Percentiles rank a stretch among this genome's conserved stretches.
Conservation (phyloP, 495 filamentous ascomycete genomes). For the Penicillium diatomitis region DNA sequence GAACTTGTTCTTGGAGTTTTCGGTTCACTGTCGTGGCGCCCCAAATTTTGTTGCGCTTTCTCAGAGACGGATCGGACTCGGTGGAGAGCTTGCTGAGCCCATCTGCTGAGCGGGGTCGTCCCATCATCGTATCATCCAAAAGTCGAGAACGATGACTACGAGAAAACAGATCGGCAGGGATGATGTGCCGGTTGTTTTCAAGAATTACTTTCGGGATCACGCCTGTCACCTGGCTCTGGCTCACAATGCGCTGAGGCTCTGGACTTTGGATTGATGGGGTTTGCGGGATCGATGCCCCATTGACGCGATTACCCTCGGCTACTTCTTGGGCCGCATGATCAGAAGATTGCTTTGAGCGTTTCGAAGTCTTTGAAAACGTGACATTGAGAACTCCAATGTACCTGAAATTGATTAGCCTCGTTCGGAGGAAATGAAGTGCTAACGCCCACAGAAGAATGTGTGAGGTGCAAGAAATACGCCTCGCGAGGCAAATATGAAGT, state of each 20-base stretch:
- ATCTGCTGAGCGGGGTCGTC: conserved; percentile 11
- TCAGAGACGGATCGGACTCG: conserved; percentile 18
- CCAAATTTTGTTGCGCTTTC: conserved; percentile 59
- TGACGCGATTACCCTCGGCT: conserved; percentile 12
- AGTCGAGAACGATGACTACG: conserved; percentile 23
- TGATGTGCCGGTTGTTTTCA: conserved; percentile 91
- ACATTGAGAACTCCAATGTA: conserved; percentile 98
- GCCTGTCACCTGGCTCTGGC: conserved; percentile 58
- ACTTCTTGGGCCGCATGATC: conserved; percentile 15
- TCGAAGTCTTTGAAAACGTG: conserved; percentile 79
- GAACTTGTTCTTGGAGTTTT: conserved; percentile 79
- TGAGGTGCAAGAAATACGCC: too few species aligned
- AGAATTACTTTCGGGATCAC: conserved; percentile 86
- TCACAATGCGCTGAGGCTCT: conserved; percentile 59
- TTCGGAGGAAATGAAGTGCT: too few species aligned
- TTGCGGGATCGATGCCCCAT: conserved; percentile 8
- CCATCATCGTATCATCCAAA: conserved; percentile 14
- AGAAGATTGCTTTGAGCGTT: conserved; percentile 45
- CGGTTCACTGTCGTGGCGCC: conserved; percentile 92
- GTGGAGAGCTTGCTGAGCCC: conserved; percentile 7
- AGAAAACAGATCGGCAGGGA: conserved; percentile 71
- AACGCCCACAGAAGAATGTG: too few species aligned
- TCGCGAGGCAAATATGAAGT: neutral
- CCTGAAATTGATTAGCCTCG: conserved; percentile 32
- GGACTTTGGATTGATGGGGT: conserved; percentile 13